Base-by-base conservation (phyloP, 306 rosid genomes). In the Nissolia schottii region DNA sequence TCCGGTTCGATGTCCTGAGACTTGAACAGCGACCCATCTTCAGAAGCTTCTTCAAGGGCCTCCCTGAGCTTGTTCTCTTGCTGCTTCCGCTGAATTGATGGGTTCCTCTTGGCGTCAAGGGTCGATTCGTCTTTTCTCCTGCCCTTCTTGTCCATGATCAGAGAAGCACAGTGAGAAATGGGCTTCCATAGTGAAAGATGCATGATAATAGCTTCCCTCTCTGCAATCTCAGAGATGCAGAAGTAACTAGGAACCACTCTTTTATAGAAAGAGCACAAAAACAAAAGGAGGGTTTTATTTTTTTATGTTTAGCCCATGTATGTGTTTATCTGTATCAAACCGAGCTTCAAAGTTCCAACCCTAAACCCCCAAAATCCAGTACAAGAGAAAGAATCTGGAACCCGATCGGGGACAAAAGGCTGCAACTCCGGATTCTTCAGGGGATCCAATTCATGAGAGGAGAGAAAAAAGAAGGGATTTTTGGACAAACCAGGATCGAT, bases 21-120 rank as follows among this genome's bases (percentile, higher is more conserved):
- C 86, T 90, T 90, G 35, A 72, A 71, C 19, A 93, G 92, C 7
- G 84, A 85, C 15, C 98, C 98, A 67, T 91, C 91, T 75, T 93
- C 98, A n/a, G 98, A 93, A 58, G 98, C 98, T 79, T 93, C 98
- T 79, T 93, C 98, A 4, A 93, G 94, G 34, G 98, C 98, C 51
- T 93, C 97, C 83, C 97, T 87, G 28, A 93, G 97, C 87, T 89
- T 90, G 86, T 85, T 88, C 9, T 93, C 98, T 70, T 89, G 96
- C 66, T 90, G 74, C 62, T 93, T 91, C 68, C 96, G 86, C 27
- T 88, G 94, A 76, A 89, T 79, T 63, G 97, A 80, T 10, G 88
- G 80, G 82, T 81, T 85, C 73, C 81, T 85, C 79, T 69, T 85
- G 2, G 41, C 10, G 3, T 89, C 89, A 8, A 58, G 76, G 11